Percentiles rank a stretch among this genome's conserved stretches.
Conservation (phyloP, 2,329 filamentous ascomycete species). For the Aspergillus ruber region DNA sequence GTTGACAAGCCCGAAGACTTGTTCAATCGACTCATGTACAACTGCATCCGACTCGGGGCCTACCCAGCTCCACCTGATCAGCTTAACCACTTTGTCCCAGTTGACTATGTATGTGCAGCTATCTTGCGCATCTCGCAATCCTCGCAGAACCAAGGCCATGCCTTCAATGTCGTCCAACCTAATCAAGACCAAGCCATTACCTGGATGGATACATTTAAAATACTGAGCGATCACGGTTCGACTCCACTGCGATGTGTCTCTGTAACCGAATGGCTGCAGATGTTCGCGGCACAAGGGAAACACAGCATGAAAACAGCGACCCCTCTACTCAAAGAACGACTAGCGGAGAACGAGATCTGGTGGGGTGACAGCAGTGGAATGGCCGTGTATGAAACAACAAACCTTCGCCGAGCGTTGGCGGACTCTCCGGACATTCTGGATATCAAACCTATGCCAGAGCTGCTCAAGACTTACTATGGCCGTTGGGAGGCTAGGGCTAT, state of each 20-base stretch:
- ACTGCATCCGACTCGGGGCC: slow-evolving; percentile 8
- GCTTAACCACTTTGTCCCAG: slow-evolving; percentile 9
- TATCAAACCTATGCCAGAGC: slow-evolving; percentile 1
- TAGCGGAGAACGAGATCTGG: neutral
- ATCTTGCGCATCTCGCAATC: slow-evolving; percentile 9
- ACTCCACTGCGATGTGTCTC: slow-evolving; percentile 1
- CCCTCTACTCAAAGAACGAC: slow-evolving; percentile 1
- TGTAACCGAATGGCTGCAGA: neutral
- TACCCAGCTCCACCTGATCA: slow-evolving; percentile 9
- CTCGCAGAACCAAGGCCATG: slow-evolving; percentile 8
- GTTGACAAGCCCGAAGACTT: slow-evolving; percentile 11
- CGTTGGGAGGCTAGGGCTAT: slow-evolving; percentile 4
- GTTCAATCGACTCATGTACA: slow-evolving; percentile 11
- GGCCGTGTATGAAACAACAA: slow-evolving; percentile 2
- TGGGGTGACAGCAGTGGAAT: slow-evolving; percentile 5
- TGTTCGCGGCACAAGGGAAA: slow-evolving; percentile 1
- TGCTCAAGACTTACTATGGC: slow-evolving; percentile 5
- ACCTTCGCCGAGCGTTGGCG: slow-evolving; percentile 4
- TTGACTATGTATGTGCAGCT: slow-evolving; percentile 11
- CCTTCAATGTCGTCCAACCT: slow-evolving; percentile 10
- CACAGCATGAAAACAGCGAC: neutral
- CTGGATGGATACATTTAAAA: neutral
- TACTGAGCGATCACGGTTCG: neutral
- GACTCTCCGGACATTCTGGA: slow-evolving; percentile 2
- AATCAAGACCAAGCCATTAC: too few species aligned